A percentile compares a stretch with the other conserved stretches of the same genome.
These are phyloP conservation scores for Kwoniella sp. DNA, from an alignment of 768 basidiomycete species.

Conservation along the genomic window DNA sequence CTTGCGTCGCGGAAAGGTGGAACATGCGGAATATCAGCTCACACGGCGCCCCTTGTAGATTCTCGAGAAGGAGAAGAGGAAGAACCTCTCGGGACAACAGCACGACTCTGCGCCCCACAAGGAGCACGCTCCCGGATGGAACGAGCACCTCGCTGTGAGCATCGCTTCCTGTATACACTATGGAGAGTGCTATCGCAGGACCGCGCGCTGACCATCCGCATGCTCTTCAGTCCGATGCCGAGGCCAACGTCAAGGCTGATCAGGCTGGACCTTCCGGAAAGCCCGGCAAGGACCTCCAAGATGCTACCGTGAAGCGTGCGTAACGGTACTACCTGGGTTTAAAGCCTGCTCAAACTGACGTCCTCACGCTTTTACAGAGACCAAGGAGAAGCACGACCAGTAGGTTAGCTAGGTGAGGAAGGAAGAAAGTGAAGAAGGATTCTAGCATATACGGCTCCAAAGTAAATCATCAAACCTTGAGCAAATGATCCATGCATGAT, in stretches of 20 bases:
- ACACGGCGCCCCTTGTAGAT: too few relatives aligned
- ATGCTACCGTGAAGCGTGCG: slow-evolving; percentile 37
- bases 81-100: slow-evolving; percentile 32
- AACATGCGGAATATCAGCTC: too few relatives aligned
- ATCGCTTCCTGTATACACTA: neutral
- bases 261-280: slow-evolving; percentile 31
- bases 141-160: slow-evolving; percentile 48
- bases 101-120: slow-evolving; percentile 34
- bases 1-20: too few relatives aligned
- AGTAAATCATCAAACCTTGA: too few relatives aligned
- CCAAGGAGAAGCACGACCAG: slow-evolving; percentile 6
- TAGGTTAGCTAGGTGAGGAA: too few relatives aligned
- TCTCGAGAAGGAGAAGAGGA: slow-evolving; percentile 33
- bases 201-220: neutral
- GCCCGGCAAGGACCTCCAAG: slow-evolving; percentile 39
- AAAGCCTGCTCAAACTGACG: neutral
- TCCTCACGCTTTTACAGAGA: neutral
- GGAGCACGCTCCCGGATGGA: slow-evolving; percentile 48
- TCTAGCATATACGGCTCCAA: too few relatives aligned
- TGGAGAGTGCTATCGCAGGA: neutral
- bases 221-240: slow-evolving; percentile 39
- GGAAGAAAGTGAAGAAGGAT: neutral
- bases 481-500: too few relatives aligned
- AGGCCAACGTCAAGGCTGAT: slow-evolving; percentile 46
- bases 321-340: too few relatives aligned